phyloP scores from a whole-genome alignment of 257 asterid species.

The Knoxia roxburghii region DNA sequence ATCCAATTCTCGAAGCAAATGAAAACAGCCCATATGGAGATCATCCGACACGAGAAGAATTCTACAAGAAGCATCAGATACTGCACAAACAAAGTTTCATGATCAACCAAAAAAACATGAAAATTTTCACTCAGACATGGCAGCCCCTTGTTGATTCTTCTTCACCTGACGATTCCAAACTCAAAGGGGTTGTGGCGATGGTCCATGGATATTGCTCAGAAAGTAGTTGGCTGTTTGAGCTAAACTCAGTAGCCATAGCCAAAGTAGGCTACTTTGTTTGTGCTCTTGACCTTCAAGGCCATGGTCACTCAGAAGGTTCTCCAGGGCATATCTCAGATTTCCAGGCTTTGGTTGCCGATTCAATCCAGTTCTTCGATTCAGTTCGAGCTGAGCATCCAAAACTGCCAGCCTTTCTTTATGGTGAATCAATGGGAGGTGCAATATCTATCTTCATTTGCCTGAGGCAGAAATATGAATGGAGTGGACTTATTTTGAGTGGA shows the following conservation, averaged over 20 bases:
- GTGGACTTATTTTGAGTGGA: slow-evolving; percentile 62
- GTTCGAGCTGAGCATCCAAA: slow-evolving; percentile 27
- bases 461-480: slow-evolving; percentile 53
- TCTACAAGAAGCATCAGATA: slow-evolving; percentile 55
- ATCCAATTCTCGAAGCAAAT: slow-evolving; percentile 72
- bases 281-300: slow-evolving; percentile 74
- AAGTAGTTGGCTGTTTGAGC: slow-evolving; percentile 76
- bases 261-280: slow-evolving; percentile 61
- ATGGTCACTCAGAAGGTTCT: slow-evolving; percentile 67
- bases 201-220: slow-evolving; percentile 78
- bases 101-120: slow-evolving; percentile 45
- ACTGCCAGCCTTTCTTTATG: slow-evolving; percentile 66
- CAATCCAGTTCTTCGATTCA: slow-evolving; percentile 47
- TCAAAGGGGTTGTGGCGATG: slow-evolving; percentile 61
- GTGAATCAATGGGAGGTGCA: slow-evolving; percentile 82
- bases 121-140: slow-evolving; percentile 71
- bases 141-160: slow-evolving; percentile 30
- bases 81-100: slow-evolving; percentile 54
- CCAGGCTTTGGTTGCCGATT: slow-evolving; percentile 45
- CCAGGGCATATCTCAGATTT: slow-evolving; percentile 48
- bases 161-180: no score
- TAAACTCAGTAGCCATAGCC: slow-evolving; percentile 69
- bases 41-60: slow-evolving; percentile 45
- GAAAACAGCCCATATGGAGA: slow-evolving; percentile 76
- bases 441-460: slow-evolving; percentile 47